Conservation (phyloP, 208 protist genomes). For the Trypanosoma lewisi region DNA sequence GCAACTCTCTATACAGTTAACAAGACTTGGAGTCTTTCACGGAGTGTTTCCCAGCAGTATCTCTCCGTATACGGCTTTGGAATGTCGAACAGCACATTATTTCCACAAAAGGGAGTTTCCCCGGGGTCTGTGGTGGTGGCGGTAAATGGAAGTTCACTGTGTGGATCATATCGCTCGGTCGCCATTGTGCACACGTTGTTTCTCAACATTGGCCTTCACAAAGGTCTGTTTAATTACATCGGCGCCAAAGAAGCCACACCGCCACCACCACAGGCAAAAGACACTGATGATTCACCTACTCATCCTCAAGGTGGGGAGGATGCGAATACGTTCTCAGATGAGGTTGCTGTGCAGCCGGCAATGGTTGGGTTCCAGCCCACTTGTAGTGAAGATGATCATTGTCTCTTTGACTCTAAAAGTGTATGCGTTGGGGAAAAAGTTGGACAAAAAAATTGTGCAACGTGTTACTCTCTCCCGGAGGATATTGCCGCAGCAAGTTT, state of each 20-base stretch:
- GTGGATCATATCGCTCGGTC: constrained; percentile 33
- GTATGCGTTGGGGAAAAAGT: constrained; percentile 58
- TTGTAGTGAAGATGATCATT: constrained; percentile 49
- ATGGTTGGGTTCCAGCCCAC: constrained; percentile 80
- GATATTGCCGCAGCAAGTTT: constrained; percentile 21
- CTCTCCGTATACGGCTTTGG: constrained; percentile 84
- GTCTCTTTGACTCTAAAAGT: constrained; percentile 43
- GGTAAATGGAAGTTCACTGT: constrained; percentile 33
- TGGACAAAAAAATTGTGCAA: constrained; percentile 75
- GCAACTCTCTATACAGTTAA: constrained; percentile 20
- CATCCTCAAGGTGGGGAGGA: neutral
- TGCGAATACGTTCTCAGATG: neutral
- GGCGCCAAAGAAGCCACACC: constrained; percentile 1
- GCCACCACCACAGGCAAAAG: neutral
- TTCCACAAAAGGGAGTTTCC: constrained; percentile 38
- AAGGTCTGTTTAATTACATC: constrained; percentile 81
- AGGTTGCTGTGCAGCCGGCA: constrained; percentile 38
- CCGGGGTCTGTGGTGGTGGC: constrained; percentile 59
- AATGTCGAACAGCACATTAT: constrained; percentile 34
- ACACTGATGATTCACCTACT: neutral
- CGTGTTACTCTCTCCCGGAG: constrained; percentile 33
- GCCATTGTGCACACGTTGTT: constrained; percentile 60
- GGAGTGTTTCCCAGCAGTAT: constrained; percentile 30
- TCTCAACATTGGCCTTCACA: constrained; percentile 70
- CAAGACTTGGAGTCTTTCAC: constrained; percentile 1